Conservation (phyloP, 2,329 filamentous ascomycete species). For the Colletotrichum falcatum region DNA sequence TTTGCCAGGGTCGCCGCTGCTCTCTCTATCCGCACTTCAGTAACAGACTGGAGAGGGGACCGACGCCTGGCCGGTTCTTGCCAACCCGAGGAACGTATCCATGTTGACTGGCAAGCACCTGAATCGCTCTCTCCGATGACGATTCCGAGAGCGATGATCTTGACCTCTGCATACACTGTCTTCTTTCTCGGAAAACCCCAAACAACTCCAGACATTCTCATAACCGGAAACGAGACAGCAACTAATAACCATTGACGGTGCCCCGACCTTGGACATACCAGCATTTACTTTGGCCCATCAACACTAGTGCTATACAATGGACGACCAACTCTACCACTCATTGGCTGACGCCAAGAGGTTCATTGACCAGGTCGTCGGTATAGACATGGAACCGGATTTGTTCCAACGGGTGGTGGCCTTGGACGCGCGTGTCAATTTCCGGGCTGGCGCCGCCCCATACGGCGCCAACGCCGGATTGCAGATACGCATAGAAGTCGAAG, state of each 20-base stretch:
- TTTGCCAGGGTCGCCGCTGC: not conserved
- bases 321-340: not conserved
- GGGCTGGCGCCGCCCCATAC: not conserved
- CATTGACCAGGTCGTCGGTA: not conserved
- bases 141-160: not conserved
- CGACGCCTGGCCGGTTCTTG: not conserved
- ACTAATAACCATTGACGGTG: not conserved
- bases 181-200: not conserved
- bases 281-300: not conserved
- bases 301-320: not conserved
- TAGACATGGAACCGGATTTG: not conserved
- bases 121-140: not conserved
- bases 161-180: not conserved
- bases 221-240: too few species aligned
- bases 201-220: not conserved
- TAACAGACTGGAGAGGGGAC: not conserved
- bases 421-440: not conserved
- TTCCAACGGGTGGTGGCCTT: not conserved
- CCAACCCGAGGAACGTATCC: not conserved
- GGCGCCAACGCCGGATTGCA: not conserved
- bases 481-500: not conserved
- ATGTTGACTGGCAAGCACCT: not conserved
- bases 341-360: not conserved
- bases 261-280: not conserved
- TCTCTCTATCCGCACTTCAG: not conserved